These are phyloP conservation scores for Penicillium cinerascens DNA, from an alignment of 495 filamentous ascomycete species.

Conservation along the genomic window DNA sequence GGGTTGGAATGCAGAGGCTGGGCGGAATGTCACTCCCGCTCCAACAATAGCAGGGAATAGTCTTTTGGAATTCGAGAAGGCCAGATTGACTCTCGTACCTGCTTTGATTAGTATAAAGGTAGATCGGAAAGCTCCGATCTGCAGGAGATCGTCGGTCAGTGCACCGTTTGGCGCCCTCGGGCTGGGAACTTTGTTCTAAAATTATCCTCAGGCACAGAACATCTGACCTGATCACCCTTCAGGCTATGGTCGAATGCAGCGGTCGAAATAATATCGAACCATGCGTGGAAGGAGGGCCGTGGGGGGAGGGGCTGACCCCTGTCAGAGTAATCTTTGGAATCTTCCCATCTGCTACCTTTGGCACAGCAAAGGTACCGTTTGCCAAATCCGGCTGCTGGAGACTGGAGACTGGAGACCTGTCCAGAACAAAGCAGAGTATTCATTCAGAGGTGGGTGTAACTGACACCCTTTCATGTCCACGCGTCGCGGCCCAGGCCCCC, in stretches of 20 bases:
- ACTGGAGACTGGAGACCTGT: background rate
- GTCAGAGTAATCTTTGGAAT: background rate
- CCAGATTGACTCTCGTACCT: constrained; percentile 1
- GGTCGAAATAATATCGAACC: background rate
- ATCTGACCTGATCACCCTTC: constrained; percentile 1
- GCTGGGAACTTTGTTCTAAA: constrained; percentile 17
- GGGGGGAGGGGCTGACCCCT: background rate
- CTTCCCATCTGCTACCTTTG: background rate
- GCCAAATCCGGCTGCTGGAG: constrained; percentile 6
- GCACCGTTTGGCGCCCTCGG: constrained; percentile 6
- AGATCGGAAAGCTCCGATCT: constrained; percentile 7
- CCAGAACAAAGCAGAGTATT: background rate
- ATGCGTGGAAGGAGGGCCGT: background rate
- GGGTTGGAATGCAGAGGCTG: constrained; percentile 26
- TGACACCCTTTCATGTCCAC: background rate
- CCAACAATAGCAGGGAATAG: constrained; percentile 32
- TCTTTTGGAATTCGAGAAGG: constrained; percentile 23
- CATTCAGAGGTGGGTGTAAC: background rate
- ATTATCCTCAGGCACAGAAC: constrained; percentile 13
- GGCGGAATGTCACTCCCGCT: constrained; percentile 36
- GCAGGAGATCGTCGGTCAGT: constrained; percentile 15
- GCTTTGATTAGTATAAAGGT: constrained; percentile 3
- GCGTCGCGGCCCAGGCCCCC: background rate
- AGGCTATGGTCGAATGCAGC: constrained; percentile 15
- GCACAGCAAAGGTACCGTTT: constrained; percentile 1